Percentiles rank a stretch among this genome's conserved stretches.
These are phyloP conservation scores for Smittium mucronatum DNA, from an alignment of 371 early-diverging fungal genomes.

Conservation along the genomic window DNA sequence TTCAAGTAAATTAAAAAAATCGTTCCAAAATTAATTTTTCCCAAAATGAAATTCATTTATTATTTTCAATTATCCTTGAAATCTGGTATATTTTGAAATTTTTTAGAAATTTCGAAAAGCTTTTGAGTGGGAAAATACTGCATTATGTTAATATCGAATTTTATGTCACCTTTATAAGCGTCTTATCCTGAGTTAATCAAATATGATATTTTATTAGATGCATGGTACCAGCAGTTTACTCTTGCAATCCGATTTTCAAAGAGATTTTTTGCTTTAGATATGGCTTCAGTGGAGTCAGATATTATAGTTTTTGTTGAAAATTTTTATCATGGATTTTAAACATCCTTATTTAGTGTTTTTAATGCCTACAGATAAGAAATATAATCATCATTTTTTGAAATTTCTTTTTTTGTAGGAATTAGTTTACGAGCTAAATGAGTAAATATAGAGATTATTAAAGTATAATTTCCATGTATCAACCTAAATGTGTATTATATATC, in stretches of 20 bases:
- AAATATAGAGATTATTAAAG: neutral
- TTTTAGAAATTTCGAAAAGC: neutral
- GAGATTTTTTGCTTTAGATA: neutral
- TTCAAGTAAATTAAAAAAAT: neutral
- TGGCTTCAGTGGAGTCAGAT: neutral
- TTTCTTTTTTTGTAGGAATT: neutral
- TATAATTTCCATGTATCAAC: neutral
- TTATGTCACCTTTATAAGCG: neutral
- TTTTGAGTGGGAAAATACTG: neutral
- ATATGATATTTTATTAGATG: neutral
- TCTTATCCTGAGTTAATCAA: neutral
- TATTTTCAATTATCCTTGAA: neutral
- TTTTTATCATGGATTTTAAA: neutral
- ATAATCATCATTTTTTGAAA: neutral
- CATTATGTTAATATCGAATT: neutral
- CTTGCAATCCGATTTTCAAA: neutral
- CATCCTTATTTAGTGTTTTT: neutral
- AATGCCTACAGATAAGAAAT: neutral
- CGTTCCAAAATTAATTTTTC: neutral
- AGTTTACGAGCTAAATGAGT: neutral
- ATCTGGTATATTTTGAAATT: neutral
- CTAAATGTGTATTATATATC: neutral
- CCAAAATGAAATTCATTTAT: neutral
- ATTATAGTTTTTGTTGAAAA: neutral
- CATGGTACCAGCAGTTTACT: neutral